Evolutionary conservation across 2,329 filamentous ascomycete species (phyloP).

Genomic region (Colletotrichum aenigma): DNA sequence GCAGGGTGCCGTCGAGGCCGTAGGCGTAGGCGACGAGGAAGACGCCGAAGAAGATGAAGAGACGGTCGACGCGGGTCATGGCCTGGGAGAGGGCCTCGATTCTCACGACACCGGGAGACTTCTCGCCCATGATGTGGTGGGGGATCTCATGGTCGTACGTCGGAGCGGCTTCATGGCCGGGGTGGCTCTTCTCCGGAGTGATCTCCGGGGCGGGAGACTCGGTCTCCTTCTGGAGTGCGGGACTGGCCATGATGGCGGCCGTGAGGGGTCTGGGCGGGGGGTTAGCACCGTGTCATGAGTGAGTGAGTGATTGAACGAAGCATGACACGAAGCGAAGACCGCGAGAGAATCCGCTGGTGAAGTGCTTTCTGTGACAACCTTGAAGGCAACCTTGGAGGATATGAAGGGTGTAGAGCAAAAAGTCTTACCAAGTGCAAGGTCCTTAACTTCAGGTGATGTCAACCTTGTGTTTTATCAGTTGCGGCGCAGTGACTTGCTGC

Average conservation of each 20-base stretch:
- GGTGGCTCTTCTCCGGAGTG: neutral
- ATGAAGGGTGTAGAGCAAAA: neutral
- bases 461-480: neutral
- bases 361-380: neutral
- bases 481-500: neutral
- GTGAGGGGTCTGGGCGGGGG: neutral
- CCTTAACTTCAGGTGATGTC: neutral
- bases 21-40: constrained; percentile 70
- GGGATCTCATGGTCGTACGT: neutral
- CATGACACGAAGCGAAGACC: neutral
- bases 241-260: neutral
- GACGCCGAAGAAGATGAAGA: constrained; percentile 63
- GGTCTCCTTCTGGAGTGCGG: neutral
- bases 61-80: constrained; percentile 55
- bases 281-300: neutral
- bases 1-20: constrained; percentile 62
- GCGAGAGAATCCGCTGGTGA: neutral
- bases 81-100: constrained; percentile 61
- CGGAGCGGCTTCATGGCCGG: neutral
- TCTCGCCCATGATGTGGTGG: constrained; percentile 27
- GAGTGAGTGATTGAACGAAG: neutral
- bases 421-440: neutral
- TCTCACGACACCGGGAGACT: constrained; percentile 60
- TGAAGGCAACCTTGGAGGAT: neutral
- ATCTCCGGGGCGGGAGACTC: neutral